These are phyloP conservation scores for Diplotaxis tenuifolia DNA, from an alignment of 345 rosid species.

Conservation along the genomic window DNA sequence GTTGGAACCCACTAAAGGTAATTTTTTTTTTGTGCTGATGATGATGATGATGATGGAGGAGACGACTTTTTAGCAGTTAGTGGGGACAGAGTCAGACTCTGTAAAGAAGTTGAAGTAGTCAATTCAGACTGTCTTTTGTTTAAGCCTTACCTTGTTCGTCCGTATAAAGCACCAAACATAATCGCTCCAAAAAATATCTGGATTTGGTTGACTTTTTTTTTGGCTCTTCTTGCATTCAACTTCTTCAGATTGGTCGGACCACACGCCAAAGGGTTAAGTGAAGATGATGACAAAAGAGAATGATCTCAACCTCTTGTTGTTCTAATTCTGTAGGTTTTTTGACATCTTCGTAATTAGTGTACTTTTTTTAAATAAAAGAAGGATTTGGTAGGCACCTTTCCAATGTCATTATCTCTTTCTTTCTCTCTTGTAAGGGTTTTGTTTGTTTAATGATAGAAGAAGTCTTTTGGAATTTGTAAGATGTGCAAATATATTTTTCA, in stretches of 20 bases:
- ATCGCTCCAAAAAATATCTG: not conserved
- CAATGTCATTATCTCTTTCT: slow-evolving; percentile 4
- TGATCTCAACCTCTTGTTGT: not conserved
- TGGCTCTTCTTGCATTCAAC: slow-evolving; percentile 11
- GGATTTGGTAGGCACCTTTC: not conserved
- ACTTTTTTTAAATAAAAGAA: not conserved
- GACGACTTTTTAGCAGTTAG: slow-evolving; percentile 31
- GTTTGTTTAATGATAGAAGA: slow-evolving; percentile 12
- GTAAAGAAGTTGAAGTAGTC: slow-evolving; percentile 32
- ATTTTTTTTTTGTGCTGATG: slow-evolving; percentile 7
- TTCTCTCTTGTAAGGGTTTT: not conserved
- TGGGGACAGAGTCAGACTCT: slow-evolving; percentile 29
- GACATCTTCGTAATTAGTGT: not conserved
- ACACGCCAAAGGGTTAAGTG: slow-evolving; percentile 5
- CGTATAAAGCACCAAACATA: not conserved
- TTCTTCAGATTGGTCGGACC: slow-evolving; percentile 20
- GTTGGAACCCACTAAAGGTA: slow-evolving; percentile 35
- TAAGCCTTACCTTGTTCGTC: not conserved
- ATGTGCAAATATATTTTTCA: slow-evolving; percentile 15
- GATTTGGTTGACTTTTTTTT: slow-evolving; percentile 22
- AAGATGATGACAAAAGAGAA: not conserved
- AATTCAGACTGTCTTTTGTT: slow-evolving; percentile 5
- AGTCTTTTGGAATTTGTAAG: slow-evolving; percentile 23
- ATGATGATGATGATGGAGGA: slow-evolving; percentile 16
- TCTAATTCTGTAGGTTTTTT: not conserved